These are phyloP conservation scores for Mycocentrospora acerina DNA, from an alignment of 2,329 filamentous ascomycete genomes.

Conservation along the genomic window DNA sequence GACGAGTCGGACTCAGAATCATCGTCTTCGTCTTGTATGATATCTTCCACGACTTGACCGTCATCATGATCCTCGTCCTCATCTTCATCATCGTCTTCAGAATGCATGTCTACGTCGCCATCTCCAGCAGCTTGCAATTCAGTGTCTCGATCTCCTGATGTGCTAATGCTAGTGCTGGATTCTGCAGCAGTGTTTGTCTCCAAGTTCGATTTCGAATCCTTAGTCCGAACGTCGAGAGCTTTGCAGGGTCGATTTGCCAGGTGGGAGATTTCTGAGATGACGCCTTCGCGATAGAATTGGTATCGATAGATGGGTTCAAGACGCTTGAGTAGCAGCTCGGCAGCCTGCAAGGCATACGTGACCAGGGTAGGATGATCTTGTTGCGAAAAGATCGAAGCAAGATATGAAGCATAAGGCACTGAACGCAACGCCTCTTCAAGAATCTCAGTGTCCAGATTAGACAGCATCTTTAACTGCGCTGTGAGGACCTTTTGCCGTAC, in stretches of 20 bases:
- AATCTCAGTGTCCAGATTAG: conserved; percentile 83
- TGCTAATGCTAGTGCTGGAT: conserved; percentile 25
- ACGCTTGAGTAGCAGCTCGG: conserved; percentile 81
- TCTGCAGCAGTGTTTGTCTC: conserved; percentile 27
- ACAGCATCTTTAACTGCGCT: conserved; percentile 97
- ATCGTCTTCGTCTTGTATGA: conserved; percentile 62
- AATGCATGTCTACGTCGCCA: conserved; percentile 54
- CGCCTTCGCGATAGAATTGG: conserved; percentile 95
- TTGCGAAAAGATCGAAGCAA: conserved; percentile 93
- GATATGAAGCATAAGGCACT: conserved; percentile 92
- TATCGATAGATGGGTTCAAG: conserved; percentile 88
- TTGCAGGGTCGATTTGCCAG: conserved; percentile 60
- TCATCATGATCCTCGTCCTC: conserved; percentile 59
- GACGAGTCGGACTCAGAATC: conserved; percentile 66
- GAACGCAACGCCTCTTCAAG: conserved; percentile 81
- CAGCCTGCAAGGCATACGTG: conserved; percentile 82
- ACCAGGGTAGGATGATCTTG: conserved; percentile 89
- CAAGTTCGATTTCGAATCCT: conserved; percentile 25
- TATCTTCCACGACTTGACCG: conserved; percentile 55
- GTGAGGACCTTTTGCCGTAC: conserved; percentile 93
- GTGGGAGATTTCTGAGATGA: conserved; percentile 86
- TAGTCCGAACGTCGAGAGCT: conserved; percentile 28
- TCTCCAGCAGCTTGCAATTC: conserved; percentile 54
- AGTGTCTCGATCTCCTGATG: conserved; percentile 34
- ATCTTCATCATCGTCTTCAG: conserved; percentile 53